Base-by-base conservation (phyloP, 2,329 filamentous ascomycete genomes). In the Fusarium acutatum region DNA sequence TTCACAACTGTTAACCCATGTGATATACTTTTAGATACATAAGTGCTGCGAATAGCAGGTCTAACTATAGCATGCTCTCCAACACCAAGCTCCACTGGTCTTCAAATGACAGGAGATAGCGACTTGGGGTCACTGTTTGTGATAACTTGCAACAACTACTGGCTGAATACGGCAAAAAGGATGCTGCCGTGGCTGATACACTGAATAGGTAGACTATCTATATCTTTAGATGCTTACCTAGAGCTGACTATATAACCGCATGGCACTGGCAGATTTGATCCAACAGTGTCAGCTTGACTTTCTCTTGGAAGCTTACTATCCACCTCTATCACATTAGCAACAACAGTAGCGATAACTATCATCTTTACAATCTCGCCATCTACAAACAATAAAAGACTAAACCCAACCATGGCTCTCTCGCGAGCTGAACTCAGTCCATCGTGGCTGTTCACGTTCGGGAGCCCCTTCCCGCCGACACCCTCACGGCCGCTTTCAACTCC, bases 391-490 rank as follows among this genome's bases (percentile, higher is more conserved):
- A 30, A 26, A 30, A 30, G 22, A 17, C 22, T 11, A 40, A 2
- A 58, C 24, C 34, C 7, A 28, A 38, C 38, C 2, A 80, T 80
- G 78, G 3, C 75, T 35, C 64, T 76, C 34, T 75, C 78, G 4
- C 68, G 74, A 15, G 63, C 72, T 32, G 72, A 79, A 20, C 67
- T 82, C 44, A 81, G 60, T 78, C 76, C 44, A 84, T 89, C 64
- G 75, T 82, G 53, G 78, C 82, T 67, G 86, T 82, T 15, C 83
- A 87, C 69, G 82, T 85, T 40, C 76, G 76, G 46, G 69, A 77
- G 7, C 79, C 82, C 43, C 82, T 88, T 59, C 76, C 83, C 7
- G 67, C 79, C 7, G 81, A 81, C 26, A 58, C 79, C 35, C 81
- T 86, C 59, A 67, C 77, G 5, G 76, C 82, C 0, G 81, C 83